These are phyloP conservation scores for Ananas comosus DNA, from an alignment of 176 grass and related monocot genomes.

Conservation along the genomic window DNA sequence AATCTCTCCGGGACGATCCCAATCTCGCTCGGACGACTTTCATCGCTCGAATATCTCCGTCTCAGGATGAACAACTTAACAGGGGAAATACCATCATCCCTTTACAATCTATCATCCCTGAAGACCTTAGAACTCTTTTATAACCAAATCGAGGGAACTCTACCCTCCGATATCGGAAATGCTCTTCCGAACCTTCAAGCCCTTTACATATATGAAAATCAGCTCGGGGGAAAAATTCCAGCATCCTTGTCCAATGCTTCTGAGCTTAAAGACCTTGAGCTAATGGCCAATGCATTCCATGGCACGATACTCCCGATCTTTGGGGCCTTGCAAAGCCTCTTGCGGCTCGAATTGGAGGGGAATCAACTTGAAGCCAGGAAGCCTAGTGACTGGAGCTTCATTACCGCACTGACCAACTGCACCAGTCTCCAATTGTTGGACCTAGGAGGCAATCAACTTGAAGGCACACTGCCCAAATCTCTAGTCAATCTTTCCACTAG, in stretches of 20 bases:
- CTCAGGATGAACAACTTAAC: slow-evolving; percentile 23
- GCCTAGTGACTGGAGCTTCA: slow-evolving; percentile 25
- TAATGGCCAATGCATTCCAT: slow-evolving; percentile 18
- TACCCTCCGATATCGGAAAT: slow-evolving; percentile 18
- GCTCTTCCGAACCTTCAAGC: slow-evolving; percentile 17
- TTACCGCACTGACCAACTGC: slow-evolving; percentile 25
- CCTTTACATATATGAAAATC: neutral
- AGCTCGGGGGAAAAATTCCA: slow-evolving; percentile 19
- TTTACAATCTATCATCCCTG: slow-evolving; percentile 18
- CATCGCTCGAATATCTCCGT: neutral
- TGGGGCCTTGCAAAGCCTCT: slow-evolving; percentile 19
- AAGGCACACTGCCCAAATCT: slow-evolving; percentile 22
- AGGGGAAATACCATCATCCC: slow-evolving; percentile 4
- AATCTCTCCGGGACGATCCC: too few species aligned
- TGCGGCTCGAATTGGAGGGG: neutral
- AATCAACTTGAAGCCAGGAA: slow-evolving; percentile 20
- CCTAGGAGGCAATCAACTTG: slow-evolving; percentile 14
- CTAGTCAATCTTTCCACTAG: slow-evolving; percentile 28
- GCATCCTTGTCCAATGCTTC: slow-evolving; percentile 20
- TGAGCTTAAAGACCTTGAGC: neutral
- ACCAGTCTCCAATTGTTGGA: slow-evolving; percentile 1
- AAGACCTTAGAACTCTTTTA: neutral
- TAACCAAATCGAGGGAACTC: slow-evolving; percentile 19
- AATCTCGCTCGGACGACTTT: neutral
- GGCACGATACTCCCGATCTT: slow-evolving; percentile 24